A percentile compares a stretch with the other conserved stretches of the same genome.
These are phyloP conservation scores for Trichoderma citrinoviride DNA, from an alignment of 2,329 filamentous ascomycete genomes.

Conservation along the genomic window DNA sequence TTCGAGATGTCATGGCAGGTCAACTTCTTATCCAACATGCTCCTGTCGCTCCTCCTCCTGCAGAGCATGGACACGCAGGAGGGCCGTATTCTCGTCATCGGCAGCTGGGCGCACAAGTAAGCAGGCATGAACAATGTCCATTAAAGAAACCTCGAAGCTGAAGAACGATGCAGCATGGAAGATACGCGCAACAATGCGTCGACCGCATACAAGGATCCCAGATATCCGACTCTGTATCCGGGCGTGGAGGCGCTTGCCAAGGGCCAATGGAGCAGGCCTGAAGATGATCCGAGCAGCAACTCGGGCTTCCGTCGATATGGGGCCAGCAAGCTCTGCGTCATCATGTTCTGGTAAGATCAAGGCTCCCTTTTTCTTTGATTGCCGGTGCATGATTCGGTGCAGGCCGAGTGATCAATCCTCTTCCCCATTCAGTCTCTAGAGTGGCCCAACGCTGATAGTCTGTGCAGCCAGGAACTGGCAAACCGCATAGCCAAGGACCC, in stretches of 20 bases:
- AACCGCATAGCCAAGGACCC: conserved; percentile 36
- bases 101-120: conserved; percentile 39
- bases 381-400: not conserved
- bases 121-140: not conserved
- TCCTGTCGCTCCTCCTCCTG: conserved; percentile 33
- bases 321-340: conserved; percentile 38
- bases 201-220: conserved; percentile 28
- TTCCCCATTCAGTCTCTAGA: not conserved
- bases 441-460: not conserved
- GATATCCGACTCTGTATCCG: conserved; percentile 32
- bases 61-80: conserved; percentile 34
- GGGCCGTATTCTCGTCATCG: conserved; percentile 32
- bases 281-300: conserved; percentile 29
- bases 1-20: conserved; percentile 36
- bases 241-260: conserved; percentile 34
- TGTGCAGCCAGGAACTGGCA: conserved; percentile 33
- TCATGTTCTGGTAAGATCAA: conserved; percentile 37
- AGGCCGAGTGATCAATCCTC: no score
- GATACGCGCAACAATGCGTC: conserved; percentile 30
- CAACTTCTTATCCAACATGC: conserved; percentile 35
- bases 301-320: conserved; percentile 39
- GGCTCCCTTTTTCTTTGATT: not conserved
- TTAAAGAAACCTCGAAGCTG: not conserved
- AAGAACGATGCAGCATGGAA: conserved; percentile 28
- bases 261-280: conserved; percentile 35